These are phyloP conservation scores for Xylaria sp. DNA, from an alignment of 2,329 filamentous ascomycete species.

Conservation along the genomic window DNA sequence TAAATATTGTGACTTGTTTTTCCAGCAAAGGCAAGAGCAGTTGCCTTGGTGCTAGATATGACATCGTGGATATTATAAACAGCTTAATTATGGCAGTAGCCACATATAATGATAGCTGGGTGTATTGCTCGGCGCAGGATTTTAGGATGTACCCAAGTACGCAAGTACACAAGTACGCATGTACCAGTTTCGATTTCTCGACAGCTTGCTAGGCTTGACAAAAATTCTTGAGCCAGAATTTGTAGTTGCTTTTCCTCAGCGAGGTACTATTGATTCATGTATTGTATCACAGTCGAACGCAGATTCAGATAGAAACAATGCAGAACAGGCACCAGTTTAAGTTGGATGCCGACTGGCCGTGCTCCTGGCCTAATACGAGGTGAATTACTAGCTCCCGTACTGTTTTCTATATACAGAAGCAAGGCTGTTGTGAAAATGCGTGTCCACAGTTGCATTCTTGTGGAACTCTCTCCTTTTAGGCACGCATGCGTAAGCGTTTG, in stretches of 20 bases:
- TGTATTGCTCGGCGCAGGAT: not conserved
- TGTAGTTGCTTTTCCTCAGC: not conserved
- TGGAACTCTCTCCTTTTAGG: not conserved
- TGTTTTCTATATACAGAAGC: not conserved
- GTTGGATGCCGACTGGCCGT: slow-evolving; percentile 10
- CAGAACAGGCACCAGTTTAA: not conserved
- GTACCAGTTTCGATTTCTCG: not conserved
- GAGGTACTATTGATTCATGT: not conserved
- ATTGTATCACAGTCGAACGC: not conserved
- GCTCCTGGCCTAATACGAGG: slow-evolving; percentile 12
- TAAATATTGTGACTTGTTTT: not conserved
- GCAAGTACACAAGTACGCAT: not conserved
- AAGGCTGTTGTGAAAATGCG: not conserved
- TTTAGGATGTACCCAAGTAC: slow-evolving; percentile 1
- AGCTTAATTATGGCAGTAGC: not conserved
- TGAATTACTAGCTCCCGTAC: not conserved
- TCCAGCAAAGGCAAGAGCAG: not conserved
- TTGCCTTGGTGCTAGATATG: not conserved
- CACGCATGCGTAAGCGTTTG: not conserved
- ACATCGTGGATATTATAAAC: not conserved
- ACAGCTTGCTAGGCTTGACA: not conserved
- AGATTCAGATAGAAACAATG: slow-evolving; percentile 1
- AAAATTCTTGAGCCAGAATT: not conserved
- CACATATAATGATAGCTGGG: not conserved
- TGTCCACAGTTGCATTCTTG: not conserved